Evolutionary conservation across 129 eudicot genomes (phyloP), one percentile per base, ranked within the genome.

Genomic region (Smallanthus sonchifolius): DNA sequence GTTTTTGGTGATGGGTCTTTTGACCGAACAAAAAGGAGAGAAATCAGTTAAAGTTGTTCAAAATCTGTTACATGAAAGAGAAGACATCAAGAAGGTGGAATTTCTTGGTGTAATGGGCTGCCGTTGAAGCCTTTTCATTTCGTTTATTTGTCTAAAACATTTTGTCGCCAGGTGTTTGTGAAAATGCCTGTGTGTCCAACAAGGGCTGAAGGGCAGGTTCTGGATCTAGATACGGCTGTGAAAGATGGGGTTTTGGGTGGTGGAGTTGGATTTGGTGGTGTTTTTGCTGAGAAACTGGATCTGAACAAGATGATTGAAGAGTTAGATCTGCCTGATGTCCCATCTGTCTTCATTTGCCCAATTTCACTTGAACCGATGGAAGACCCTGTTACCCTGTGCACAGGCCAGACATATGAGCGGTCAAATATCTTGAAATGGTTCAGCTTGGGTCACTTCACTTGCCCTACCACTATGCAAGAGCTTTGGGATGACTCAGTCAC

Each of bases 381-480:
- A 74, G 90, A 86, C 65, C 87, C 87, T 4, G 90, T 86, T 8
- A 86, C 90, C 35, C 87, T 86, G 69, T 86, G 90, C 32, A 86
- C 90, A 3, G 90, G 90, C 5, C 90, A 86, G 45, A 86, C 90
- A n/a, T 86, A 86, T 34, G 90, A 86, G 77, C 70, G 85, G 44
- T 51, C 81, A 37, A 86, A 86, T 10, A 86, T 86, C 36, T 30
- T 86, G 75, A 86, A 77, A 77, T 86, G 90, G 90, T 77, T 86
- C 36, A 77, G 74, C 65, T 42, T 86, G 78, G 90, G 90, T 75
- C 87, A 83, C 59, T 86, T 67, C 68, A 86, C 90, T 47, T 86
- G 90, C 78, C 90, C 90, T 34, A 86, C 90, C 11, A 83, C 90
- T 16, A 86, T 86, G 90, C 90, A 86, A 73, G 90, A 86, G 72